Evolutionary conservation across 176 grass and related monocot species (phyloP), one percentile per base, ranked within the genome.

Genomic region (Rhipidocladum racemiflorum): DNA sequence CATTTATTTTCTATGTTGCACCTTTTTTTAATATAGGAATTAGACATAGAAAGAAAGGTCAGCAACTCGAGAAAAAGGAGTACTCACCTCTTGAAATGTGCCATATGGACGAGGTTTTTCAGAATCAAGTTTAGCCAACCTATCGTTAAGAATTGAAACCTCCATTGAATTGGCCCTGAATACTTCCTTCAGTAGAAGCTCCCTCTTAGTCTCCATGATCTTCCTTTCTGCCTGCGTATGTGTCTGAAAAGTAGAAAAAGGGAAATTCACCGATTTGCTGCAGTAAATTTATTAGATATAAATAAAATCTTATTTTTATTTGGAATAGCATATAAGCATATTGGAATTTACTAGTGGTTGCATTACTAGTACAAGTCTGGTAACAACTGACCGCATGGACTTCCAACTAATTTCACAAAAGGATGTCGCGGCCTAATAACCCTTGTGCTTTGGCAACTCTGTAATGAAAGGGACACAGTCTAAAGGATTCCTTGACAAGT

Each of bases 181-280:
- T 23, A 74, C 27, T 91, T 95, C 88, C 86, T 74, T 90, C 36
- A 88, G 61, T 69, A 92, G 81, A 91, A 78, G 77, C 68, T 98
- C 96, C 72, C 12, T 97, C 83, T 82, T 97, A 49, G 86, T 84
- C 88, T 97, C 95, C 79, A 95, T 88, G 32, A 98, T 91, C 68
- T 95, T 98, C 85, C 83, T 95, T 83, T 98, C 91, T 53, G 96
- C 96, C 88, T 98, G 96, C 9, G 96, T 98, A 68, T 93, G 92
- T 84, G 96, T 98, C 96, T 98, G 89, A 78, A 77, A 48, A 77
- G 57, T 60, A 36, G 13, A 35, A n/a, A 16, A 23, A 45, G 51
- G 30, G 36, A 80, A 32, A 72, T 30, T 54, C 18, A 50, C 7
- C 46, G 13, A 46, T 77, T 77, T 74, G 27, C 30, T 60, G 40